Evolutionary conservation across 169 alveolate genomes (phyloP).

Genomic region (Cryptosporidium baileyi): DNA sequence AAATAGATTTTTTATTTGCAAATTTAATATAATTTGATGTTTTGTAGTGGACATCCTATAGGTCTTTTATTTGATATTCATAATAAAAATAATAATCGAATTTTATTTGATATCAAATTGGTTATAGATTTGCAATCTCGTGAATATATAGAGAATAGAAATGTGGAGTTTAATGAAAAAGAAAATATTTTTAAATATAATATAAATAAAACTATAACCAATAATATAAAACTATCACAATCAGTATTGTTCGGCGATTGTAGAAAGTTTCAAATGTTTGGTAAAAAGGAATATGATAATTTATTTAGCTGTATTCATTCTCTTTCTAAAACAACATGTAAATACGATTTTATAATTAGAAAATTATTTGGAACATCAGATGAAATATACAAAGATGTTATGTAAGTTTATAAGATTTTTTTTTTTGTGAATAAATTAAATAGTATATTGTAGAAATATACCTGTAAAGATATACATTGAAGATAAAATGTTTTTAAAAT

Average conservation of each 20-base stretch:
- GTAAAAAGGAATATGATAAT: conserved; percentile 7
- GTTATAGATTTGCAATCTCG: not conserved
- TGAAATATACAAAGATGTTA: conserved; percentile 1
- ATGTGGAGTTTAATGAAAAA: not conserved
- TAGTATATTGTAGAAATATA: not conserved
- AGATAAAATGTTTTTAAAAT: not conserved
- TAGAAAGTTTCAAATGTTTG: conserved; percentile 27
- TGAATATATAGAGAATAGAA: not conserved
- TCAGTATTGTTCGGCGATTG: conserved; percentile 16
- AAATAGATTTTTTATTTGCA: not conserved
- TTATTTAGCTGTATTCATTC: not conserved
- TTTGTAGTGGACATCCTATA: conserved; percentile 25
- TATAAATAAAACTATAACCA: conserved; percentile 6
- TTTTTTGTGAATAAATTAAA: too few species aligned
- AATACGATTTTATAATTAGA: not conserved
- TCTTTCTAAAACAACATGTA: conserved; percentile 5
- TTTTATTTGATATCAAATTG: not conserved
- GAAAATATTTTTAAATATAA: not conserved
- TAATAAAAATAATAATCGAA: not conserved
- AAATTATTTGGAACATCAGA: conserved; percentile 7
- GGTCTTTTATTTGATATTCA: conserved; percentile 23
- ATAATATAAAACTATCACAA: conserved; percentile 53
- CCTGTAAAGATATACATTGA: conserved; percentile 40
- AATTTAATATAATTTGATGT: not conserved
- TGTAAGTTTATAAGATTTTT: conserved; percentile 12